Conservation (phyloP, 2,329 filamentous ascomycete species). For the Talaromyces funiculosus region DNA sequence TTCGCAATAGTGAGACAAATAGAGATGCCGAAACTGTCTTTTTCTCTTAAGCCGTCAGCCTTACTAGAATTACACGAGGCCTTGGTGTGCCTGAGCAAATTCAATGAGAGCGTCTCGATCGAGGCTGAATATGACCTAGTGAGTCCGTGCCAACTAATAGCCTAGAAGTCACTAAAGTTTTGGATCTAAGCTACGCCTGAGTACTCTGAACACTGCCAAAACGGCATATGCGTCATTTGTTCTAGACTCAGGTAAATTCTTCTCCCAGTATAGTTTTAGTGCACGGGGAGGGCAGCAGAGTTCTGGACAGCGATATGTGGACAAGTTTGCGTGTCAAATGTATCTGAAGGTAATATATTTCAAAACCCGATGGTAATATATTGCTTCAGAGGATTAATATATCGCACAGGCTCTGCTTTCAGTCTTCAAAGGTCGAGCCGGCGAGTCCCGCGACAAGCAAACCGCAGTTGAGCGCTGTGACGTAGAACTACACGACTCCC, state of each 20-base stretch:
- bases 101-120: slow-evolving; percentile 57
- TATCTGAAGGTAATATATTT: slow-evolving; percentile 48
- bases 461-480: slow-evolving; percentile 58
- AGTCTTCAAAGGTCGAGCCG: slow-evolving; percentile 56
- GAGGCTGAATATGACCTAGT: slow-evolving; percentile 57
- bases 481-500: slow-evolving; percentile 53
- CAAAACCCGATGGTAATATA: neutral
- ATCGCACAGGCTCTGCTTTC: slow-evolving; percentile 48
- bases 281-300: slow-evolving; percentile 19
- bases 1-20: neutral
- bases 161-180: neutral
- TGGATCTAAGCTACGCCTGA: slow-evolving; percentile 51
- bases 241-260: slow-evolving; percentile 51
- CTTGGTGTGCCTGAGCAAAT: slow-evolving; percentile 57
- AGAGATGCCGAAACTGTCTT: slow-evolving; percentile 37
- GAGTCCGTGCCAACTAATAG: slow-evolving; percentile 15
- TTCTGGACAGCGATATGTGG: slow-evolving; percentile 30
- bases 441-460: slow-evolving; percentile 52
- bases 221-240: slow-evolving; percentile 59
- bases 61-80: slow-evolving; percentile 54
- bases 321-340: slow-evolving; percentile 55
- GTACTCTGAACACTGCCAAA: slow-evolving; percentile 57
- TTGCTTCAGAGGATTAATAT: neutral
- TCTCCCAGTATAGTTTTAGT: slow-evolving; percentile 53
- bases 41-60: slow-evolving; percentile 53